phyloP scores from a whole-genome alignment of 768 basidiomycete genomes.

The Termitomyces titanicus region DNA sequence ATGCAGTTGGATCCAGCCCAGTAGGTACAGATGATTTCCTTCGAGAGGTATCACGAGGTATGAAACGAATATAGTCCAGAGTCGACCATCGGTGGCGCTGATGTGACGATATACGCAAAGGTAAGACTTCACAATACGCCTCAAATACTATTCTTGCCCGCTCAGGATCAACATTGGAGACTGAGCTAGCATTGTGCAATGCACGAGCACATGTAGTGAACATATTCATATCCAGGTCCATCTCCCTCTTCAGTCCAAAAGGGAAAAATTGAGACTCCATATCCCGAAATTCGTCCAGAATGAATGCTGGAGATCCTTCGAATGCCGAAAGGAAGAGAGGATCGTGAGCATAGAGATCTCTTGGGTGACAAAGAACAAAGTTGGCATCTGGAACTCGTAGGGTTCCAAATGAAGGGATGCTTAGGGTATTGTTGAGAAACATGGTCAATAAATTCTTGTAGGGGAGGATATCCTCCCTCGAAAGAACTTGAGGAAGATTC shows the following conservation, averaged over 20 bases:
- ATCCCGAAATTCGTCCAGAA: constrained; percentile 24
- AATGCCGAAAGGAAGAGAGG: constrained; percentile 34
- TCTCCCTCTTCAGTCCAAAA: constrained; percentile 28
- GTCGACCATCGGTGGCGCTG: constrained; percentile 21
- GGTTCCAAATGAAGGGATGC: background rate
- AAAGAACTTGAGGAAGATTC: constrained; percentile 7
- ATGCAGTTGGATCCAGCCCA: constrained; percentile 16
- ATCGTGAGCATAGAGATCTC: constrained; percentile 31
- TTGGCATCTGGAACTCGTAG: constrained; percentile 32
- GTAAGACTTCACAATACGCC: constrained; percentile 31
- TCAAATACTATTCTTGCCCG: constrained; percentile 30
- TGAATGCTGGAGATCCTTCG: constrained; percentile 24
- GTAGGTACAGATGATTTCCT: background rate
- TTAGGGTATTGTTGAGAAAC: background rate
- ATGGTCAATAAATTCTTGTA: constrained; percentile 5
- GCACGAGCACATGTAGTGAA: constrained; percentile 34
- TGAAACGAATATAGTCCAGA: constrained; percentile 34
- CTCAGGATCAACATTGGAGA: constrained; percentile 10
- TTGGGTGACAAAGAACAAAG: constrained; percentile 18
- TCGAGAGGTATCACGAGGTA: constrained; percentile 29
- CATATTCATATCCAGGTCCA: constrained; percentile 25
- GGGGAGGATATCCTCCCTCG: background rate
- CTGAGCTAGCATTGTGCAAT: constrained; percentile 19
- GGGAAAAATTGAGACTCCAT: constrained; percentile 24
- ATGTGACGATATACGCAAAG: constrained; percentile 21